Base-by-base conservation (phyloP, 148 eudicot genomes). In the Arbutus unedo region DNA sequence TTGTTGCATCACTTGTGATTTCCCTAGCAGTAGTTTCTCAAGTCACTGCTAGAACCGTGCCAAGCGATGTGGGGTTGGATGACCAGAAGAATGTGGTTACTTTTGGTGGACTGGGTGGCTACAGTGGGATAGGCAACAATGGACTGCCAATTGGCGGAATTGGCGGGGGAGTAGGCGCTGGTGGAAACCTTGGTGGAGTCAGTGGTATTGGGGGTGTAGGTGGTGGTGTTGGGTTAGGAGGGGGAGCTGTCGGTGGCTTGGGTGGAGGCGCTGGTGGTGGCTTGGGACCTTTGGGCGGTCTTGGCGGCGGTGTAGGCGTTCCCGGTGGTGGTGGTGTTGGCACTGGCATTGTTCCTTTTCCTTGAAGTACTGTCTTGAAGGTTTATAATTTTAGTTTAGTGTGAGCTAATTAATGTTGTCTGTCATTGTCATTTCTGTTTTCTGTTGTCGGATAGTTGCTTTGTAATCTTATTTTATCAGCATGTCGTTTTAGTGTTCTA, bases 51-150 rank as follows among this genome's bases (percentile, higher is more conserved):
- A 83, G 90, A 84, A 56, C 75, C 75, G 60, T 88, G 77, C 88
- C 88, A 2, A 78, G 62, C 48, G 84, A 64, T 60, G 77, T 72
- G 49, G 84, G 88, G 31, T 78, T 85, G 1, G 71, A 50, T 38
- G 90, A 88, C 81, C 81, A 90, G 31, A 90, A 90, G 85, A 90
- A 90, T 68, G 47, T 88, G 18, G 79, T 79, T n/a, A 57, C 81
- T 9, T 85, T 72, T 14, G 87, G 87, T 6, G 91, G 91, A 21
- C 1, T 88, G 8, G 88, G 88, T 0, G 82, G 82, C n/a, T 86
- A 57, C 68, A 4, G 59, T 13, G 88, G 88, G 50, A 4, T 84
- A 8, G 88, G 83, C 4, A 6, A 5, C 13, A 43, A 56, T 25
- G 84, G 88, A 4, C 31, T 84, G 74, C 84, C 86, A 8, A 23